Conservation (phyloP, 345 rosid species). For the Cardamine resedifolia region DNA sequence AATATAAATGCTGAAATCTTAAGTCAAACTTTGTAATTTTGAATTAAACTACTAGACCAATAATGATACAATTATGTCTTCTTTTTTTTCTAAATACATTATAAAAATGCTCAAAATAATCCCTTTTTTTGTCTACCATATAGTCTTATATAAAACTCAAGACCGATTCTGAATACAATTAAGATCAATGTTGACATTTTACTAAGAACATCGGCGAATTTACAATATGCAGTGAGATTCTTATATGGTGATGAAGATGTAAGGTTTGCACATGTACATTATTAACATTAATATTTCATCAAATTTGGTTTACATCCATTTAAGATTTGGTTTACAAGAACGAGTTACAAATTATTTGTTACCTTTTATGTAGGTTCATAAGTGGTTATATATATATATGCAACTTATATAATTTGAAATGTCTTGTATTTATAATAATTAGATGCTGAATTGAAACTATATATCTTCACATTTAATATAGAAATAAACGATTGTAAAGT, state of each 20-base stretch:
- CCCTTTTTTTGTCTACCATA: no score
- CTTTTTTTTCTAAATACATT: no score
- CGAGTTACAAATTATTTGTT: not conserved
- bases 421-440: not conserved
- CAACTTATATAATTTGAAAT: no score
- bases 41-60: no score
- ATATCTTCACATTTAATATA: not conserved
- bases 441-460: not conserved
- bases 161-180: not conserved
- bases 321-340: not conserved
- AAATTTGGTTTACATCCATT: not conserved
- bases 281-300: not conserved
- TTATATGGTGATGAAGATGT: slow-evolving; percentile 17
- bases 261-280: not conserved
- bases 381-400: no score
- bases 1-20: no score
- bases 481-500: not conserved
- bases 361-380: not conserved
- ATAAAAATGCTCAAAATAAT: no score
- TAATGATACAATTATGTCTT: no score
- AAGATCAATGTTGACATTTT: slow-evolving; percentile 1
- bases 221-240: slow-evolving; percentile 3
- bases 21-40: no score
- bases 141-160: no score
- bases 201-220: slow-evolving; percentile 9